Conservation (phyloP, 164 flowering plant genomes). For the Magnolia sinica region DNA sequence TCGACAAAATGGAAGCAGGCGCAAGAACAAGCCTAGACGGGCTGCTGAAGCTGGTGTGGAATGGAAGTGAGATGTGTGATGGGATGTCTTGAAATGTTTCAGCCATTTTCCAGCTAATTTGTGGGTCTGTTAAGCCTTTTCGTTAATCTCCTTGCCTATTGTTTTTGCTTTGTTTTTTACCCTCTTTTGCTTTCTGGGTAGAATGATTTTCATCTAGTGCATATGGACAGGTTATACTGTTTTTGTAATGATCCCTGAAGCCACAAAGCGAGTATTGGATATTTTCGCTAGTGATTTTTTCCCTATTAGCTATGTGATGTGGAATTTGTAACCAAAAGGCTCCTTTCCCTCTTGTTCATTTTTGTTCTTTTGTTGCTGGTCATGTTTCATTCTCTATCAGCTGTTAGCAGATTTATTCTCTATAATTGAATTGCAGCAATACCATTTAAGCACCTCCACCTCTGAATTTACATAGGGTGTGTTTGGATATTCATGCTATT, state of each 20-base stretch:
- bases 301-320: conserved; percentile 1
- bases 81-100: neutral
- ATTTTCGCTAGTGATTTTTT: conserved; percentile 12
- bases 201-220: conserved; percentile 23
- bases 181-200: conserved; percentile 7
- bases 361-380: neutral
- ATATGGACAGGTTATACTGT: conserved; percentile 21
- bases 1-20: conserved; percentile 60
- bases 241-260: conserved; percentile 25
- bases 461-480: neutral
- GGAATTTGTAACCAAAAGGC: conserved; percentile 9
- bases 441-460: neutral
- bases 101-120: neutral
- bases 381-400: neutral
- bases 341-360: neutral
- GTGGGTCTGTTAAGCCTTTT: neutral
- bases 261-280: conserved; percentile 9
- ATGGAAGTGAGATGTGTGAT: conserved; percentile 43
- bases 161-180: conserved; percentile 2
- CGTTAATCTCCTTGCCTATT: conserved; percentile 5
- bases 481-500: neutral
- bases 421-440: neutral
- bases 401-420: neutral
- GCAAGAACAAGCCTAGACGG: conserved; percentile 77
- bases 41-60: conserved; percentile 85